phyloP scores from a whole-genome alignment of 441 rosid species.

The Jatropha podagrica region DNA sequence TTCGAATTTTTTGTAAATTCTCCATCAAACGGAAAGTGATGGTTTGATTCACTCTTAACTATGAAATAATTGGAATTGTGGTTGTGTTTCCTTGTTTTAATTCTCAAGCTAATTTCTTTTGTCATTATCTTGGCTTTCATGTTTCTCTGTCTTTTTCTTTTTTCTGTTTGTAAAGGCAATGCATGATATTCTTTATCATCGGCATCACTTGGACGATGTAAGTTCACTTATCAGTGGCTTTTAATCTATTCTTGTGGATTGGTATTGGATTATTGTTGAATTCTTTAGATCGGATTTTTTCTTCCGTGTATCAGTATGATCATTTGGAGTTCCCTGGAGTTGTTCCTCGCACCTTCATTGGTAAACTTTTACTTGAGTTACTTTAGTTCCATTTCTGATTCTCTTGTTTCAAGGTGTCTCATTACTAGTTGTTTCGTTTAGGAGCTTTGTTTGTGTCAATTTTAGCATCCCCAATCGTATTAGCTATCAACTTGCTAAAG shows the following conservation, averaged over 20 bases:
- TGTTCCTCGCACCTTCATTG: conserved; percentile 93
- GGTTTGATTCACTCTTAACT: not conserved
- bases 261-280: not conserved
- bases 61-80: not conserved
- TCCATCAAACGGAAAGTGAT: not conserved
- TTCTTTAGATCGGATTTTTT: conserved; percentile 8
- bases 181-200: conserved; percentile 87
- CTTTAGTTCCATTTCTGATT: not conserved
- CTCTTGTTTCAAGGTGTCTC: not conserved
- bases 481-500: conserved; percentile 47
- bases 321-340: conserved; percentile 97
- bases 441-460: conserved; percentile 80
- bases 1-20: not conserved
- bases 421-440: conserved; percentile 24
- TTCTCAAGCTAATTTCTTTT: conserved; percentile 8
- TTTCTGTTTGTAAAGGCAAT: conserved; percentile 49
- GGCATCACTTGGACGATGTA: conserved; percentile 67
- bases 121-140: not conserved
- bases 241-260: conserved; percentile 7
- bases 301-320: conserved; percentile 60
- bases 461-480: conserved; percentile 61
- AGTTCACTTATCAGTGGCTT: conserved; percentile 23
- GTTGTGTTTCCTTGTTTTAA: conserved; percentile 6
- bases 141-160: conserved; percentile 13
- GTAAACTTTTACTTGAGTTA: conserved; percentile 32